A percentile compares a stretch with the other conserved stretches of the same genome.
These are phyloP conservation scores for Dryas integrifolia DNA, from an alignment of 331 rosid genomes.

Conservation along the genomic window DNA sequence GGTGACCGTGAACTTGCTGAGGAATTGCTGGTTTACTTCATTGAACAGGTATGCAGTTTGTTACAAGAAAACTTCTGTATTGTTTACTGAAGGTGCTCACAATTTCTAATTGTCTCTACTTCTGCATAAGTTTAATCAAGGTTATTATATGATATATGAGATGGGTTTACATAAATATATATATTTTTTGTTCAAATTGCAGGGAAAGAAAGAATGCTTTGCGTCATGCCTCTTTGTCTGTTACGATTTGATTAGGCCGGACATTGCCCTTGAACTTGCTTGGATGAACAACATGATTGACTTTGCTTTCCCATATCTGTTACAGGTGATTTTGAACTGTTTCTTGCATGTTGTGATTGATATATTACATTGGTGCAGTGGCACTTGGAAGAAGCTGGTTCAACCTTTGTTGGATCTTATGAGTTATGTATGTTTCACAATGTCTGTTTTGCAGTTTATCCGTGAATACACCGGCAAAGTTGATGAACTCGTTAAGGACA, in stretches of 20 bases:
- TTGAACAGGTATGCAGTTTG: conserved; percentile 65
- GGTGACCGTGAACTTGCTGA: conserved; percentile 95
- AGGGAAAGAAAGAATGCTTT: conserved; percentile 99
- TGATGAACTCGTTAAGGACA: conserved; percentile 89
- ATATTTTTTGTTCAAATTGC: conserved; percentile 33
- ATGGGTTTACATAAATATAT: not conserved
- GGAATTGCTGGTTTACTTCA: conserved; percentile 90
- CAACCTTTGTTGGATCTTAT: not conserved
- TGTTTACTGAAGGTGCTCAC: no score
- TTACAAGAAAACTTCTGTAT: not conserved
- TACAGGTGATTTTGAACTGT: conserved; percentile 53
- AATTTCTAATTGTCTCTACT: no score
- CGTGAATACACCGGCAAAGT: conserved; percentile 97
- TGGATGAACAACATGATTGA: conserved; percentile 95
- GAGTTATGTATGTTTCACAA: conserved; percentile 3
- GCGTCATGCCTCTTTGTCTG: conserved; percentile 98
- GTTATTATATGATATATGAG: not conserved
- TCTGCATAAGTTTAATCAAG: no score
- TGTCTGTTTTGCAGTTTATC: conserved; percentile 58
- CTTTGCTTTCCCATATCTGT: conserved; percentile 87
- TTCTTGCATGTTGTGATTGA: not conserved
- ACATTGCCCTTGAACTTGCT: conserved; percentile 86
- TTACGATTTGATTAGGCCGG: conserved; percentile 84
- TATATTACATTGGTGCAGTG: not conserved
- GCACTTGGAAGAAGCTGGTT: not conserved